Percentiles rank a stretch among this genome's conserved stretches.
phyloP scores from a whole-genome alignment of 2,329 filamentous ascomycete genomes.

The Colletotrichum horii region DNA sequence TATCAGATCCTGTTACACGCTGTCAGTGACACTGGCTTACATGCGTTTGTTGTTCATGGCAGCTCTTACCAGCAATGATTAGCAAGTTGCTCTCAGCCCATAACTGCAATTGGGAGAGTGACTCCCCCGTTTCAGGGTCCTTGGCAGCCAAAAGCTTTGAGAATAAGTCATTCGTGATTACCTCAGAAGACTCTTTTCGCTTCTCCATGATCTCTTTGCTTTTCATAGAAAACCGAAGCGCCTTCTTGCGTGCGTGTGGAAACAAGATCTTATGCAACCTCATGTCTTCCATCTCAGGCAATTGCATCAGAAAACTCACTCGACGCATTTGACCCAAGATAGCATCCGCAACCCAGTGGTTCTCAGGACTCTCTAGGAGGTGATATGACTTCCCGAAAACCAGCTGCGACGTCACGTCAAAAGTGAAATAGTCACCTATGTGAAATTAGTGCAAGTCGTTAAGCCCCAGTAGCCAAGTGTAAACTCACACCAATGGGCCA shows the following conservation, averaged over 20 bases:
- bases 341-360: not conserved
- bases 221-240: not conserved
- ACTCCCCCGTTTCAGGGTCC: conserved; percentile 6
- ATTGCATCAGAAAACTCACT: not conserved
- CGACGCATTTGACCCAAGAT: not conserved
- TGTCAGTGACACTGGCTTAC: not conserved
- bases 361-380: not conserved
- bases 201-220: not conserved
- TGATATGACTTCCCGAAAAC: not conserved
- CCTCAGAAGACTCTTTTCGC: not conserved
- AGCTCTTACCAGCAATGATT: not conserved
- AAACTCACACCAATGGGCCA: conserved; percentile 5
- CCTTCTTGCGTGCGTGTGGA: not conserved
- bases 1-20: not conserved
- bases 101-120: not conserved
- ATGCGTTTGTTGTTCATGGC: not conserved
- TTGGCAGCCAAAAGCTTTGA: not conserved
- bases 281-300: not conserved
- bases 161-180: not conserved
- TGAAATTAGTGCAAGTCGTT: not conserved
- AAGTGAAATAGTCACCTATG: not conserved
- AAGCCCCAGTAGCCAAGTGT: not conserved
- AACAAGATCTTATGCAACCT: not conserved
- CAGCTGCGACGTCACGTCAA: conserved; percentile 1
- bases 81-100: conserved; percentile 7